phyloP scores from a whole-genome alignment of 2,329 filamentous ascomycete genomes.

The Trichoderma arundinaceum region DNA sequence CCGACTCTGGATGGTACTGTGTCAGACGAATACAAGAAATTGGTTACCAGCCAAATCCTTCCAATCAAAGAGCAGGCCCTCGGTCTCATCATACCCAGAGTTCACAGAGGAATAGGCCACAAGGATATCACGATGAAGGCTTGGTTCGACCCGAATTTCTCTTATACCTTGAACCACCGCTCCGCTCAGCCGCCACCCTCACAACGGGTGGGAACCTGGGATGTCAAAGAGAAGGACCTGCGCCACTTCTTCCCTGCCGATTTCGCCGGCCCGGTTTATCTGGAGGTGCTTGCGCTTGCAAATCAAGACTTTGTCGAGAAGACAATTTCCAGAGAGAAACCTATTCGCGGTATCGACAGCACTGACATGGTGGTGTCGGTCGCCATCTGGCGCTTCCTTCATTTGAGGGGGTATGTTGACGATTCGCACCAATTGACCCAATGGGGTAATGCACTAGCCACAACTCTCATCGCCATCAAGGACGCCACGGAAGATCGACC shows the following conservation, averaged over 20 bases:
- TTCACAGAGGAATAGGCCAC: slow-evolving; percentile 83
- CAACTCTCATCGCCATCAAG: slow-evolving; percentile 68
- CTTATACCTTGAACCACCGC: slow-evolving; percentile 70
- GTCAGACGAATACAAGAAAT: slow-evolving; percentile 77
- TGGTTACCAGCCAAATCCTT: slow-evolving; percentile 76
- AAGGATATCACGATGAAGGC: slow-evolving; percentile 77
- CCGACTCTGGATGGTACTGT: slow-evolving; percentile 86
- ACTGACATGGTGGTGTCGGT: slow-evolving; percentile 73
- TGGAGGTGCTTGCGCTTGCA: slow-evolving; percentile 70
- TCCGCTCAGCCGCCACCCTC: slow-evolving; percentile 55
- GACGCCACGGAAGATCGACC: slow-evolving; percentile 55
- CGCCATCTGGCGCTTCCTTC: slow-evolving; percentile 85
- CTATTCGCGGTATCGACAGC: slow-evolving; percentile 66
- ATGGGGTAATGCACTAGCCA: slow-evolving; percentile 82
- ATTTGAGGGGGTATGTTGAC: slow-evolving; percentile 85
- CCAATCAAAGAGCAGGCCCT: slow-evolving; percentile 78
- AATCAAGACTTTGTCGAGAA: slow-evolving; percentile 72
- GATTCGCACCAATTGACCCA: slow-evolving; percentile 77
- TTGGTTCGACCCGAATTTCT: slow-evolving; percentile 80
- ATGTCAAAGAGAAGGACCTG: slow-evolving; percentile 66
- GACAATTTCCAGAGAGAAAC: slow-evolving; percentile 66
- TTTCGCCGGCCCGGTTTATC: slow-evolving; percentile 52
- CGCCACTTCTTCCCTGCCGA: slow-evolving; percentile 54
- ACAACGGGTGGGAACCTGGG: slow-evolving; percentile 67
- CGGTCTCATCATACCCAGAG: slow-evolving; percentile 75